phyloP scores from a whole-genome alignment of 2,329 filamentous ascomycete species.

The Pseudogymnoascus sp. region DNA sequence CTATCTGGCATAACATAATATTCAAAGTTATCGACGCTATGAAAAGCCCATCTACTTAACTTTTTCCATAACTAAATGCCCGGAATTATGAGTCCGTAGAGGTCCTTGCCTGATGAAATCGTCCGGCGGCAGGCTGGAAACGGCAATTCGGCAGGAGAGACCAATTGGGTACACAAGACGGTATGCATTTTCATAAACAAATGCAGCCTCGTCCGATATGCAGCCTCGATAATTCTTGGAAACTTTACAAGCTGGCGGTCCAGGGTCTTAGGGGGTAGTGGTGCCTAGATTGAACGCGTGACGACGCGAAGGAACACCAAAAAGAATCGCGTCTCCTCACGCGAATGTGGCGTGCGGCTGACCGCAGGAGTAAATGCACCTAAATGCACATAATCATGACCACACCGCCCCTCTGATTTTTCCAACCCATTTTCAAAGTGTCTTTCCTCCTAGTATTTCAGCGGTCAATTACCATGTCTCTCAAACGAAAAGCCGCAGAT shows the following conservation, averaged over 20 bases:
- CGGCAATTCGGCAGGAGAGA: background rate
- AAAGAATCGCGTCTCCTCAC: conserved; percentile 3
- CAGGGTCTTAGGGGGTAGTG: background rate
- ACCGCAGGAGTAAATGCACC: background rate
- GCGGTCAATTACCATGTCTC: conserved; percentile 27
- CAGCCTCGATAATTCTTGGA: background rate
- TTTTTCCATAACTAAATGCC: background rate
- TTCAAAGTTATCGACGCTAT: background rate
- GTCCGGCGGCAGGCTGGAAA: background rate
- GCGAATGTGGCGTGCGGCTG: background rate
- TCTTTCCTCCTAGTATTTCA: conserved; percentile 16
- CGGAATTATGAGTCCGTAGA: background rate
- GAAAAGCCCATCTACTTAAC: background rate
- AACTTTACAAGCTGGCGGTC: background rate
- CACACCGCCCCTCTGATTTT: conserved; percentile 1
- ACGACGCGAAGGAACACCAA: background rate
- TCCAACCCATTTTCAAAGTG: conserved; percentile 14
- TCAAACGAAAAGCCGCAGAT: conserved; percentile 59
- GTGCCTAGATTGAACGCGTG: conserved; percentile 4
- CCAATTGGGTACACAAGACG: background rate
- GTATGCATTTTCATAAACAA: background rate
- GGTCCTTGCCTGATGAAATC: background rate
- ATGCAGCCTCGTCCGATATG: background rate
- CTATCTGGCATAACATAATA: background rate
- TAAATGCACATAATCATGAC: background rate